phyloP scores from a whole-genome alignment of 1,139 yeast genomes.

The Pichia sp. region DNA sequence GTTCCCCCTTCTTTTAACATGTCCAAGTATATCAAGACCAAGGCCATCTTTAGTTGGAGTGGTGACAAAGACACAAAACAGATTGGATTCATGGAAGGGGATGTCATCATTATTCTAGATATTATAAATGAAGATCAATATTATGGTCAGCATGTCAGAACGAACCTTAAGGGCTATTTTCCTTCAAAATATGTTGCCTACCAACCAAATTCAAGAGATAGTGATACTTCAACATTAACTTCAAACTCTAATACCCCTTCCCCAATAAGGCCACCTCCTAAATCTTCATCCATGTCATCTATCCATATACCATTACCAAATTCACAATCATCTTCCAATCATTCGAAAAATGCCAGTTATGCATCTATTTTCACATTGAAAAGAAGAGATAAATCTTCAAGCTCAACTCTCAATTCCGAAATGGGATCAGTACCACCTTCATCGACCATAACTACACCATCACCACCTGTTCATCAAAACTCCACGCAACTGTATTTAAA shows the following conservation, averaged over 20 bases:
- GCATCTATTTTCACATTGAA: constrained; percentile 7
- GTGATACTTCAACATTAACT: not conserved
- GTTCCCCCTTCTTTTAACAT: no score
- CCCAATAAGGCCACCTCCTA: not conserved
- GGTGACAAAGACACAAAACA: constrained; percentile 53
- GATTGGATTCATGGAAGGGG: constrained; percentile 90
- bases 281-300: constrained; percentile 5
- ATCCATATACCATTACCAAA: constrained; percentile 8
- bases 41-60: constrained; percentile 26
- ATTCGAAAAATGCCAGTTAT: no score
- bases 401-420: constrained; percentile 2
- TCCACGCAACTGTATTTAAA: no score
- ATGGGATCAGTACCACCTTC: no score
- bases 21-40: constrained; percentile 16
- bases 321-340: not conserved
- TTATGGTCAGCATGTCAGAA: constrained; percentile 75
- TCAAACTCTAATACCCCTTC: not conserved
- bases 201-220: not conserved
- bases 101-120: constrained; percentile 72
- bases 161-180: constrained; percentile 76
- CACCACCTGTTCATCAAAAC: not conserved
- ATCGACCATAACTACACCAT: not conserved
- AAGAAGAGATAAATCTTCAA: constrained; percentile 5
- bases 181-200: constrained; percentile 47
- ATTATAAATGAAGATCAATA: constrained; percentile 90